Evolutionary conservation across 441 rosid genomes (phyloP), one percentile per base, ranked within the genome.

Genomic region (Jatropha multifida): DNA sequence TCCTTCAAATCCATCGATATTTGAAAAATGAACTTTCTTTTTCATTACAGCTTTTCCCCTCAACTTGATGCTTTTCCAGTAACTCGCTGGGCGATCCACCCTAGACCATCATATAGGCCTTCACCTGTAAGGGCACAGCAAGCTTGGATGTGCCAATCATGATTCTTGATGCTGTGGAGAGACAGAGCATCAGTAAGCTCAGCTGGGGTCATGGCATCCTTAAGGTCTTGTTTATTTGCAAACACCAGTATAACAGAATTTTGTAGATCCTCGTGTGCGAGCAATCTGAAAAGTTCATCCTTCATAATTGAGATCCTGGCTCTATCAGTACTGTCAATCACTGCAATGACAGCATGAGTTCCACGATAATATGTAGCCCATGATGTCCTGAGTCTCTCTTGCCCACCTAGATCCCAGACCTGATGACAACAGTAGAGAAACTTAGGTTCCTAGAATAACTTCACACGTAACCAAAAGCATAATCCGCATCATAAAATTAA

Each of bases 331-430:
- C 96, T 93, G 82, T 93, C 98, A 66, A 94, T 91, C 62, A 94
- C 96, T n/a, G 66, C 99, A 46, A 94, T 88, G 40, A 94, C 88
- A 32, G 96, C 98, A 79, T 94, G 93, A n/a, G 98, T 91, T 79
- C 98, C 99, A 10, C 97, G 90, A 68, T 91, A 94, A 75, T 94
- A 94, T 52, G 99, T 94, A 48, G 97, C 94, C 98, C 99, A 94
- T 1, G 98, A 94, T 54, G 95, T 88, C 75, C 98, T 83, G 37
- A 94, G 88, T 59, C 96, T 85, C 5, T 94, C 98, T 89, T 94
- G 98, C 63, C 98, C 98, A 0, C 98, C 98, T 55, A 94, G 93
- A 80, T 94, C 98, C 98, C 97, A 94, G 4, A 89, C 97, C 97
- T 92, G 85, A 76, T 75, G 37, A 65, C 18, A 75, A 44, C 27